These are phyloP conservation scores for Silene latifolia DNA, from an alignment of 148 eudicot species.

Conservation along the genomic window DNA sequence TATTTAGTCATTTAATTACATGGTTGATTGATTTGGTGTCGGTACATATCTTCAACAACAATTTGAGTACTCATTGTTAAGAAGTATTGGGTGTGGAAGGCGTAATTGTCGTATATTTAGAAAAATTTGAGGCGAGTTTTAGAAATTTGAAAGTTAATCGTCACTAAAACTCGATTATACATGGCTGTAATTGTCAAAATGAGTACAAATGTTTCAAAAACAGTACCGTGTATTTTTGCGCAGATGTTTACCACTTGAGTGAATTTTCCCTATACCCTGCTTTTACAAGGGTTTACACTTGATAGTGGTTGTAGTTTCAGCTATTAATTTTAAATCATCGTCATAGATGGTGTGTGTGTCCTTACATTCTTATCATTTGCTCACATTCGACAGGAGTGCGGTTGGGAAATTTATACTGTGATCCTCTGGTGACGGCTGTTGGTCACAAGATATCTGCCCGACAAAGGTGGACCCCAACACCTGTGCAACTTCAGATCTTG, in stretches of 20 bases:
- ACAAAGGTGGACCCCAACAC: constrained; percentile 90
- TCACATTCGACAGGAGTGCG: constrained; percentile 50
- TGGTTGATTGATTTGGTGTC: not conserved
- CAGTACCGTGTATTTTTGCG: too few relatives aligned
- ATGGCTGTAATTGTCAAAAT: not conserved
- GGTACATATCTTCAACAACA: not conserved
- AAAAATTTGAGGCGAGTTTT: not conserved
- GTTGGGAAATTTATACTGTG: constrained; percentile 67
- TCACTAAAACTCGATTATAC: not conserved
- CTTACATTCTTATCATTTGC: not conserved
- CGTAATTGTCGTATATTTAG: too few relatives aligned
- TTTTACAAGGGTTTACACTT: not conserved
- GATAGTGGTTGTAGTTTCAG: not conserved
- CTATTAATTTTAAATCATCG: too few relatives aligned
- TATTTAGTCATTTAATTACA: not conserved
- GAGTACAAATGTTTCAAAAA: too few relatives aligned
- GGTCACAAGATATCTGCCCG: constrained; percentile 71
- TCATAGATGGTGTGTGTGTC: too few relatives aligned
- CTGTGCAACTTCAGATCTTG: constrained; percentile 78
- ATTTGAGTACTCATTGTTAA: too few relatives aligned
- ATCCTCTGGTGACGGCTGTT: constrained; percentile 63
- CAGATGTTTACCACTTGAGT: not conserved
- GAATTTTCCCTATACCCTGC: not conserved
- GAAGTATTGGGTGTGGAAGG: not conserved
- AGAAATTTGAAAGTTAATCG: too few relatives aligned